These are phyloP conservation scores for Penicillium sp. DNA, from an alignment of 2,329 filamentous ascomycete genomes.

Conservation along the genomic window DNA sequence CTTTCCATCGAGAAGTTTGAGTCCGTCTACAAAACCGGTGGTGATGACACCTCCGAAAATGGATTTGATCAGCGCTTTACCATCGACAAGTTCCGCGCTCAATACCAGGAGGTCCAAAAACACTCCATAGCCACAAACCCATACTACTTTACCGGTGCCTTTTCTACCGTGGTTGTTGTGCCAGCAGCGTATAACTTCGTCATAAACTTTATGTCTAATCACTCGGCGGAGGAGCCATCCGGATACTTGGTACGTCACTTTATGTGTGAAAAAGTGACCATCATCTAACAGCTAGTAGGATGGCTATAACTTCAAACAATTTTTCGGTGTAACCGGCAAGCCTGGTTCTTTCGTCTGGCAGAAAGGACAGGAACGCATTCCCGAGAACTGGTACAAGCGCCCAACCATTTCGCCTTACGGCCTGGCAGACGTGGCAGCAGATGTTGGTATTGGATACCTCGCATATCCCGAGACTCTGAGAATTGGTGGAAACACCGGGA, in stretches of 20 bases:
- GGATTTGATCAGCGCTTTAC: constrained; percentile 8
- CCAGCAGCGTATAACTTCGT: constrained; percentile 12
- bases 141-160: constrained; percentile 12
- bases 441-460: constrained; percentile 12
- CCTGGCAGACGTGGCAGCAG: constrained; percentile 1
- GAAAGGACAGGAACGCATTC: constrained; percentile 10
- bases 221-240: constrained; percentile 9
- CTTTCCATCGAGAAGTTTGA: constrained; percentile 10
- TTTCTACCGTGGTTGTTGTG: constrained; percentile 11
- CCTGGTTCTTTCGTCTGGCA: constrained; percentile 10
- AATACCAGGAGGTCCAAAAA: constrained; percentile 2
- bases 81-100: constrained; percentile 10
- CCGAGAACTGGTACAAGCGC: constrained; percentile 8
- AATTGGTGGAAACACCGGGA: constrained; percentile 11
- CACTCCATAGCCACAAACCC: constrained; percentile 8
- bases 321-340: constrained; percentile 3
- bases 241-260: constrained; percentile 5
- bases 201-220: constrained; percentile 12
- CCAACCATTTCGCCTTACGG: constrained; percentile 10
- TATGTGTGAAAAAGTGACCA: background rate
- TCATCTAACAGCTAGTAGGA: constrained; percentile 4
- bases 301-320: constrained; percentile 8
- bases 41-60: constrained; percentile 9
- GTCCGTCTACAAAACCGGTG: constrained; percentile 6
- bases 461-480: constrained; percentile 6